phyloP scores from a whole-genome alignment of 2,329 filamentous ascomycete genomes.

The Pezicula radicicola region DNA sequence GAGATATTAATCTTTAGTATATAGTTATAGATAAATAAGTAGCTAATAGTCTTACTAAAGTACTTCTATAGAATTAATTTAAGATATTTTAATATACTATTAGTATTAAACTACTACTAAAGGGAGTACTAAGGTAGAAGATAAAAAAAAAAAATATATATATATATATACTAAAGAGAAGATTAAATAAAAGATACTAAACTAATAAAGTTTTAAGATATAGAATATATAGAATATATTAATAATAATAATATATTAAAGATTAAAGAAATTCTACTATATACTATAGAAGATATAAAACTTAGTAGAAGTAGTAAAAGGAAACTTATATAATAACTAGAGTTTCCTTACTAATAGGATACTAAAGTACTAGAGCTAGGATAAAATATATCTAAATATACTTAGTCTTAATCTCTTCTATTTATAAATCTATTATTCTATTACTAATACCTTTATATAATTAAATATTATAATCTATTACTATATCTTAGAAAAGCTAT shows the following conservation, averaged over 20 bases:
- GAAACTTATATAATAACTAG: no score
- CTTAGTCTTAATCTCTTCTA: background rate
- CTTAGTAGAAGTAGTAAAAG: background rate
- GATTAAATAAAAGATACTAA: background rate
- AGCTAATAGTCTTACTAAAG: background rate
- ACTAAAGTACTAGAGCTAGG: background rate
- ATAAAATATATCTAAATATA: background rate
- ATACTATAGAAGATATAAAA: background rate
- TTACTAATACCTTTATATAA: no score
- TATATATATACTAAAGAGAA: background rate
- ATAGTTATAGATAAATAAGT: background rate
- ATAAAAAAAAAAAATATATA: background rate
- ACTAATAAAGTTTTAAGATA: background rate
- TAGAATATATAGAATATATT: background rate
- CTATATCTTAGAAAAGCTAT: background rate
- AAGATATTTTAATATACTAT: background rate
- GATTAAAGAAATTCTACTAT: background rate
- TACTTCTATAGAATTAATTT: background rate
- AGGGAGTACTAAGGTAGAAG: background rate
- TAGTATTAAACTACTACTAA: background rate
- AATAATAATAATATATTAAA: background rate
- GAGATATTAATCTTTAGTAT: no score
- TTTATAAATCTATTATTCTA: background rate
- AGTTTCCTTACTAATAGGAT: background rate
- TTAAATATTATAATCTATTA: no score